phyloP scores from a whole-genome alignment of 2,329 filamentous ascomycete genomes.

The Aspergillus quadrilineatus region DNA sequence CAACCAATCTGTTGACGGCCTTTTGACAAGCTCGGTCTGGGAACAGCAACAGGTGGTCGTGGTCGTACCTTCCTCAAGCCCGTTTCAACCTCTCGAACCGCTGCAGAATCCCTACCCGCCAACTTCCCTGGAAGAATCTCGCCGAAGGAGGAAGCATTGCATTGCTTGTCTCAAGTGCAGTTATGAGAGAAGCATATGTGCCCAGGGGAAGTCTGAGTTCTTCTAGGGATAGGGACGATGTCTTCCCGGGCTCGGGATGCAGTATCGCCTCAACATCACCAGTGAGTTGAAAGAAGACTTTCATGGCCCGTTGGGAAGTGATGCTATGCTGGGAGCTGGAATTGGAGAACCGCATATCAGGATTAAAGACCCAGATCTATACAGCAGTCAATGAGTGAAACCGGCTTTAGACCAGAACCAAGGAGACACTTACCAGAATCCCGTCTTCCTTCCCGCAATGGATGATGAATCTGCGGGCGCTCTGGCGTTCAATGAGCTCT shows the following conservation, averaged over 20 bases:
- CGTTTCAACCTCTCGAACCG: slow-evolving; percentile 39
- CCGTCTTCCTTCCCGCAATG: slow-evolving; percentile 37
- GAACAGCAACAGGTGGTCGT: too few species aligned
- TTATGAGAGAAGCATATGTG: slow-evolving; percentile 40
- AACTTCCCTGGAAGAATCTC: slow-evolving; percentile 51
- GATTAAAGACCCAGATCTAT: slow-evolving; percentile 55
- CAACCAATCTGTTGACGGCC: too few species aligned
- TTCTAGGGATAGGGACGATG: slow-evolving; percentile 47
- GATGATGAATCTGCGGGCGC: slow-evolving; percentile 56
- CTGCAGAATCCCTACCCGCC: slow-evolving; percentile 55
- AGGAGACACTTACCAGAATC: slow-evolving; percentile 35
- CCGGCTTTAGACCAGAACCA: too few species aligned
- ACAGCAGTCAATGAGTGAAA: not conserved
- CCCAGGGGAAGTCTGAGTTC: slow-evolving; percentile 45
- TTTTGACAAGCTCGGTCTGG: too few species aligned
- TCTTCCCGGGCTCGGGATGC: slow-evolving; percentile 36
- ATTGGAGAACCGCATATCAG: slow-evolving; percentile 57
- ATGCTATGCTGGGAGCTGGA: slow-evolving; percentile 33
- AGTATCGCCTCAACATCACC: slow-evolving; percentile 36
- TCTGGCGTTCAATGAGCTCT: slow-evolving; percentile 55
- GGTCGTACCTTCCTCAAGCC: slow-evolving; percentile 6
- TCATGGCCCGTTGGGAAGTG: slow-evolving; percentile 52
- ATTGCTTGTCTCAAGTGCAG: slow-evolving; percentile 42
- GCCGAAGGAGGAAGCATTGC: slow-evolving; percentile 50
- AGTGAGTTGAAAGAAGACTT: slow-evolving; percentile 53